Evolutionary conservation across 495 filamentous ascomycete genomes (phyloP).

Genomic region (Penicillium cinerascens): DNA sequence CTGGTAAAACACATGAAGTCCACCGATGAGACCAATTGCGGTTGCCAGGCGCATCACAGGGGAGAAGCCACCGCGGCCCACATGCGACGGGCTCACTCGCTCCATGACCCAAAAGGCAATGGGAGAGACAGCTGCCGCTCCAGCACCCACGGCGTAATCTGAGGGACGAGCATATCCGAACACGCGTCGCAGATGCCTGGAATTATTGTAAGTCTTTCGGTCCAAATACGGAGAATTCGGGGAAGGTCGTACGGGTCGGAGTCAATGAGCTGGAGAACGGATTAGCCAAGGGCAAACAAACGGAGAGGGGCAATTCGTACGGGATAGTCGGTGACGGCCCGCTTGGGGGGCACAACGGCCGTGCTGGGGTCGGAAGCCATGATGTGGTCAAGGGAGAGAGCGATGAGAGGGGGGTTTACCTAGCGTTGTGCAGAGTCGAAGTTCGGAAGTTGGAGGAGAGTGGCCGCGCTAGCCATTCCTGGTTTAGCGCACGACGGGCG

Average conservation of each 20-base stretch:
- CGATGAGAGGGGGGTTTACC: conserved; percentile 10
- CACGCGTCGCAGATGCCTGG: conserved; percentile 86
- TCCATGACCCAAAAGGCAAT: conserved; percentile 74
- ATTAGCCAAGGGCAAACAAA: conserved; percentile 19
- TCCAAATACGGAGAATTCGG: conserved; percentile 6
- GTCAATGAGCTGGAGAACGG: conserved; percentile 75
- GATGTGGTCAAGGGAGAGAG: conserved; percentile 7
- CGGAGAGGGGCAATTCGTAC: conserved; percentile 46
- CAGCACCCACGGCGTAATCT: conserved; percentile 72
- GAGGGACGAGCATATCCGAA: conserved; percentile 76
- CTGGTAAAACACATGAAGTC: conserved; percentile 77
- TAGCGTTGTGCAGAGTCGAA: conserved; percentile 20
- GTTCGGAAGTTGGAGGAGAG: conserved; percentile 28
- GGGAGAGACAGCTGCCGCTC: conserved; percentile 64
- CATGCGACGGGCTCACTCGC: conserved; percentile 73
- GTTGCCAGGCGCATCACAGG: conserved; percentile 75
- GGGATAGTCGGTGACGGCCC: conserved; percentile 71
- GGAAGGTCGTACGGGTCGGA: conserved; percentile 79
- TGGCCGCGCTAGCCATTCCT: conserved; percentile 16
- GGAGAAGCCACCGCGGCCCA: conserved; percentile 74
- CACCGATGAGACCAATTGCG: conserved; percentile 66
- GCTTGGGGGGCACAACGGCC: conserved; percentile 71
- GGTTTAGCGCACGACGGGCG: conserved; percentile 22
- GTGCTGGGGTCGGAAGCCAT: conserved; percentile 60
- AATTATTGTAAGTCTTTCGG: conserved; percentile 20